Evolutionary conservation across 1,139 yeast genomes (phyloP).

Genomic region (Arxiozyma bovina): DNA sequence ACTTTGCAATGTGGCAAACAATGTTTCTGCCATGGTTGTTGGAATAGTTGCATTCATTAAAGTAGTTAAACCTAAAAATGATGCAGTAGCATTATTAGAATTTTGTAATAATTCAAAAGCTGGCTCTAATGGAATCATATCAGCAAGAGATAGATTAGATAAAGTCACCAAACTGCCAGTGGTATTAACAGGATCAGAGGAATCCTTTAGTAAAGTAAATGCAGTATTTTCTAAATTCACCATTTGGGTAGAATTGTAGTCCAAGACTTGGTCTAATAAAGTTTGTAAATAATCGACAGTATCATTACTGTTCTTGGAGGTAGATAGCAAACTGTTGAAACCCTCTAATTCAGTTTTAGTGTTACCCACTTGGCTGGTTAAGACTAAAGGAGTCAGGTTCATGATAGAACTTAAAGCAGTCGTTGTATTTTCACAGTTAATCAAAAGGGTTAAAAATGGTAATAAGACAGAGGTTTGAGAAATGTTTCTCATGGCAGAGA

Average conservation of each 20-base stretch:
- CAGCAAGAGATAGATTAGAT: conserved; percentile 16
- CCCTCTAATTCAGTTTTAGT: conserved; percentile 17
- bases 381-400: conserved; percentile 25
- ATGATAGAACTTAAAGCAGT: conserved; percentile 21
- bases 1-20: conserved; percentile 12
- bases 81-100: conserved; percentile 25
- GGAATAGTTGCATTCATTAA: conserved; percentile 26
- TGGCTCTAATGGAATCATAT: conserved; percentile 23
- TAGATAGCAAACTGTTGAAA: conserved; percentile 20
- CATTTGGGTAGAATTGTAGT: conserved; percentile 15
- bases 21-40: conserved; percentile 15
- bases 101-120: conserved; percentile 20
- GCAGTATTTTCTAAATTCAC: conserved; percentile 15
- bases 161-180: conserved; percentile 19
- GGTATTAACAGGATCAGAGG: conserved; percentile 24
- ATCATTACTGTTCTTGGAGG: conserved; percentile 20
- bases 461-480: conserved; percentile 23
- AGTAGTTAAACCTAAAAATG: conserved; percentile 25
- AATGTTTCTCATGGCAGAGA: conserved; percentile 21
- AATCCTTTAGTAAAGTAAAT: conserved; percentile 20
- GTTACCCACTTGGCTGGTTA: conserved; percentile 13
- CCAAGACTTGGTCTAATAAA: conserved; percentile 17
- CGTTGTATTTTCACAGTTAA: conserved; percentile 19
- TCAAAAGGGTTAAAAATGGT: conserved; percentile 23
- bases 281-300: conserved; percentile 19